Conservation (phyloP, 306 rosid genomes). For the Castanospermum australe region DNA sequence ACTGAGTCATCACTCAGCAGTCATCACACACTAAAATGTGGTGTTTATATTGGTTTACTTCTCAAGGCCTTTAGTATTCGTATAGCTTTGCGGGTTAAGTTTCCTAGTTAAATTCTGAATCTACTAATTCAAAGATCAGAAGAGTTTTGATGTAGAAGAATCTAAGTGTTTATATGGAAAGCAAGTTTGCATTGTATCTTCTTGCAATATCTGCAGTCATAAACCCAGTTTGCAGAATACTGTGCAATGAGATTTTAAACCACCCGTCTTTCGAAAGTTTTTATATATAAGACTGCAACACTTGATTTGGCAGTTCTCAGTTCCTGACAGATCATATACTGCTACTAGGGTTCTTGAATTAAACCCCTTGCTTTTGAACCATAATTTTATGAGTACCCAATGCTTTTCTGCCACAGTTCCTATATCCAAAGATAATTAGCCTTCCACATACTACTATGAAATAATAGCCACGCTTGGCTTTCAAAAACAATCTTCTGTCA, state of each 20-base stretch:
- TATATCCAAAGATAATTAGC: neutral
- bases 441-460: neutral
- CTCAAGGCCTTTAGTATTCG: neutral
- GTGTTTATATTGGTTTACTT: neutral
- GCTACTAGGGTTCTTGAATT: neutral
- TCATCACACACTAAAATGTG: neutral
- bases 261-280: neutral
- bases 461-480: neutral
- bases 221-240: neutral
- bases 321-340: neutral
- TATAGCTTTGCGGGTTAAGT: neutral
- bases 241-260: neutral
- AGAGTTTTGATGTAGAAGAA: neutral
- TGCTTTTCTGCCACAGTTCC: neutral
- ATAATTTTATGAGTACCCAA: neutral
- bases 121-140: neutral
- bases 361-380: neutral
- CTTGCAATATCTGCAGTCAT: neutral
- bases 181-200: neutral
- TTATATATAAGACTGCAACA: neutral
- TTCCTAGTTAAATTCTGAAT: neutral
- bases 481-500: conserved; percentile 13
- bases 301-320: neutral
- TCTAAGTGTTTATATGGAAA: neutral
- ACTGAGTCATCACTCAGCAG: neutral